These are phyloP conservation scores for Aspergillus japonicus DNA, from an alignment of 2,329 filamentous ascomycete genomes.

Conservation along the genomic window DNA sequence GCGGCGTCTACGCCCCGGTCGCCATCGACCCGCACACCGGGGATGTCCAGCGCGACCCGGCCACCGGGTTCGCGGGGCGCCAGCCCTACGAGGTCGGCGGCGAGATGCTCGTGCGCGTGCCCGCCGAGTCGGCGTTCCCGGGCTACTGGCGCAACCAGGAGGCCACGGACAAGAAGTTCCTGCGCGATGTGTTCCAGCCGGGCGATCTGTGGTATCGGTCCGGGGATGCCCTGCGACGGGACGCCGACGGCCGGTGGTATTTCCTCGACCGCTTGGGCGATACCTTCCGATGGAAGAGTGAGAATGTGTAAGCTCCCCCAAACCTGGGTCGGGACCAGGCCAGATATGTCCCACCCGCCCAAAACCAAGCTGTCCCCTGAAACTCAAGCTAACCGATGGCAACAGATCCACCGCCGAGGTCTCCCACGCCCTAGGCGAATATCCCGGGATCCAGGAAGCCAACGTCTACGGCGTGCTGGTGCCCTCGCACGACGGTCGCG, in stretches of 20 bases:
- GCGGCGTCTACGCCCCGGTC: conserved; percentile 63
- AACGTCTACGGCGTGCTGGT: conserved; percentile 69
- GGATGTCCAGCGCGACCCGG: conserved; percentile 63
- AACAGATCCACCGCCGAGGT: conserved; percentile 60
- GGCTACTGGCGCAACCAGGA: conserved; percentile 69
- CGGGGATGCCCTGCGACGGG: conserved; percentile 64
- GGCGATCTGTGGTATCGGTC: conserved; percentile 69
- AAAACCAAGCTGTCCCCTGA: not conserved
- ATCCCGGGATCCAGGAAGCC: conserved; percentile 61
- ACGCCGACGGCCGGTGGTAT: conserved; percentile 65
- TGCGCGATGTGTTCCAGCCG: conserved; percentile 62
- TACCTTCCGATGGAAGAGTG: conserved; percentile 72
- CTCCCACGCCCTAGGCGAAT: conserved; percentile 60
- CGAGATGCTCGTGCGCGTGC: conserved; percentile 69
- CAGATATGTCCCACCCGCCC: not conserved
- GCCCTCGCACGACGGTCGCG: conserved; percentile 66
- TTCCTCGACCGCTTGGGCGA: conserved; percentile 71
- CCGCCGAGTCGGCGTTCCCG: conserved; percentile 58
- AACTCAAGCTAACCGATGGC: not conserved
- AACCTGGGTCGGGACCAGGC: too few species aligned
- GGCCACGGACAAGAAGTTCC: conserved; percentile 66
- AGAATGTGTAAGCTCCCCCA: conserved; percentile 55
- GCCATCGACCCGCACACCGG: conserved; percentile 67
- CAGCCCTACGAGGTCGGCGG: conserved; percentile 66
- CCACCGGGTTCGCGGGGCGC: conserved; percentile 66